A percentile compares a stretch with the other conserved stretches of the same genome.
phyloP scores from a whole-genome alignment of 2,329 filamentous ascomycete genomes.

The Neonectria punicea region DNA sequence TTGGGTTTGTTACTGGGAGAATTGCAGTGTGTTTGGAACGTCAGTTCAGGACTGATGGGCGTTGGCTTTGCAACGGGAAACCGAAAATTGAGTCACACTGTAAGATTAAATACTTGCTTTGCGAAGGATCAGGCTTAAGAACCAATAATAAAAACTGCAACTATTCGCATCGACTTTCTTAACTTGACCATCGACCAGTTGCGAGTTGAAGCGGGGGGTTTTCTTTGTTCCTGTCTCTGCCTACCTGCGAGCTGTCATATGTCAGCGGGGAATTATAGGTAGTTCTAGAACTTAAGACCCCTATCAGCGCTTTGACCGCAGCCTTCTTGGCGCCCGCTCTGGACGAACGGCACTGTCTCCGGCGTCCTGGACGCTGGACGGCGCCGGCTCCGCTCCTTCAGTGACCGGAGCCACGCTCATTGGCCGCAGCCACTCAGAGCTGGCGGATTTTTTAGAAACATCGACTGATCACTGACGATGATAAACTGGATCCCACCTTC shows the following conservation, averaged over 20 bases:
- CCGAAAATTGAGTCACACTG: not conserved
- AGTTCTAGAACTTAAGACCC: not conserved
- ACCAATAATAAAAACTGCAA: not conserved
- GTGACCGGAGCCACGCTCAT: conserved; percentile 14
- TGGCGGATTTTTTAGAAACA: conserved; percentile 28
- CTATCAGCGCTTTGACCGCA: not conserved
- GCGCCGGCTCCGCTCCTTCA: conserved; percentile 17
- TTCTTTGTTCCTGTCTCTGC: no score
- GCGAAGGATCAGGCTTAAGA: not conserved
- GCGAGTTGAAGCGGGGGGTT: not conserved
- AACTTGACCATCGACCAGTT: not conserved
- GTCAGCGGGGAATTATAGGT: not conserved
- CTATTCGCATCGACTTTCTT: not conserved
- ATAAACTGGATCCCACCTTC: conserved; percentile 21
- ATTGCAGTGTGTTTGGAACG: not conserved
- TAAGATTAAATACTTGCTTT: not conserved
- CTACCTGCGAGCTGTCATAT: not conserved
- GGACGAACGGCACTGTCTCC: conserved; percentile 9
- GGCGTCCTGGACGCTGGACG: conserved; percentile 5
- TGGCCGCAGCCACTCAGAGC: conserved; percentile 18
- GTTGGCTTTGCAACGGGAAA: not conserved
- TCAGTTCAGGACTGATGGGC: not conserved
- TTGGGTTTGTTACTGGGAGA: not conserved
- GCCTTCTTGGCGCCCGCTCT: not conserved
- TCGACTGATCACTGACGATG: conserved; percentile 28